Percentiles rank a stretch among this genome's conserved stretches.
Conservation (phyloP, 2,329 filamentous ascomycete species). For the Huntiella bhutanensis region DNA sequence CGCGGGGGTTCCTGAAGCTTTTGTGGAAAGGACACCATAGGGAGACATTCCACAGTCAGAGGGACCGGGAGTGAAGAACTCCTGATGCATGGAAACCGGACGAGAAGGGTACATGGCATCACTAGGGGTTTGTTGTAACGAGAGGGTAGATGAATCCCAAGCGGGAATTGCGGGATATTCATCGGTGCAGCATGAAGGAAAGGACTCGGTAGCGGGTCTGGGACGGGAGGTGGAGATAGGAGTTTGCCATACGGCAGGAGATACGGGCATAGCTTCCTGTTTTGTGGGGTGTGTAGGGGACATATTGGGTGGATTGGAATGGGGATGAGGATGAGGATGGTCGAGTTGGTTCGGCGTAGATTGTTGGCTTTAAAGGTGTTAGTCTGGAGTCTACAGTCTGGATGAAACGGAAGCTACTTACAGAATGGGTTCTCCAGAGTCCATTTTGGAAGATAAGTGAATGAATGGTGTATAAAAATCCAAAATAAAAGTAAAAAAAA, state of each 20-base stretch:
- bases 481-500: background rate
- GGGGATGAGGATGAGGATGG: no score
- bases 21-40: background rate
- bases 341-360: slow-evolving; percentile 15
- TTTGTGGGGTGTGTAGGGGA: no score
- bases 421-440: slow-evolving; percentile 32
- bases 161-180: slow-evolving; percentile 32
- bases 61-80: slow-evolving; percentile 29
- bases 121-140: slow-evolving; percentile 30
- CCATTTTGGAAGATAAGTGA: slow-evolving; percentile 23
- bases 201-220: slow-evolving; percentile 39
- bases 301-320: no score
- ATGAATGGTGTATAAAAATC: background rate
- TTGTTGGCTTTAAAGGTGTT: slow-evolving; percentile 11
- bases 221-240: slow-evolving; percentile 32
- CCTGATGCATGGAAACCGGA: slow-evolving; percentile 38
- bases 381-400: background rate
- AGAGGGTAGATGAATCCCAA: slow-evolving; percentile 38
- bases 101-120: slow-evolving; percentile 30
- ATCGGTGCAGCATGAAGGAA: slow-evolving; percentile 36
- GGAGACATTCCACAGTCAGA: slow-evolving; percentile 29
- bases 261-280: slow-evolving; percentile 24
- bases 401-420: slow-evolving; percentile 21
- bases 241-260: slow-evolving; percentile 33
- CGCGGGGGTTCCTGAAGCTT: slow-evolving; percentile 1